Evolutionary conservation across 352 stramenopile species (phyloP).

Genomic region (Pythium rhizo-oryzae): DNA sequence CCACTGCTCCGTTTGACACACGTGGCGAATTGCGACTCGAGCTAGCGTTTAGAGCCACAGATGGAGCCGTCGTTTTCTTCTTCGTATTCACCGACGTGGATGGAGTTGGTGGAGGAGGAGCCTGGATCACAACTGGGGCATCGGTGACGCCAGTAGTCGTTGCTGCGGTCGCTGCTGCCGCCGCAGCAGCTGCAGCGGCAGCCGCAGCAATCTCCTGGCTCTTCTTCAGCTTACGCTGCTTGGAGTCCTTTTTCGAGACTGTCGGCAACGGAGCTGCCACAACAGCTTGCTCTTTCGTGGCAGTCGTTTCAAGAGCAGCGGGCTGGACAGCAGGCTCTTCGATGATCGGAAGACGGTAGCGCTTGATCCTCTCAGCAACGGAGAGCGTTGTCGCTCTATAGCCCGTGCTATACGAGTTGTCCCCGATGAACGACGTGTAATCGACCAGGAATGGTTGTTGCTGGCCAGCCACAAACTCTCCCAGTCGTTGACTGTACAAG

Average conservation of each 20-base stretch:
- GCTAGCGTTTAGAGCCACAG: constrained; percentile 9
- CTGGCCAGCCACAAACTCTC: constrained; percentile 62
- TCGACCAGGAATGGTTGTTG: constrained; percentile 84
- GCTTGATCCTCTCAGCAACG: constrained; percentile 63
- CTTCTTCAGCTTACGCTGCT: constrained; percentile 77
- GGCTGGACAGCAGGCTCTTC: constrained; percentile 7
- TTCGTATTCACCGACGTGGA: constrained; percentile 21
- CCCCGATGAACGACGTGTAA: constrained; percentile 64
- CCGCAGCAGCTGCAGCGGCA: not conserved
- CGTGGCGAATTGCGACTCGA: constrained; percentile 28
- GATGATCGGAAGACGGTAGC: constrained; percentile 39
- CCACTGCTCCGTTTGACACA: constrained; percentile 1
- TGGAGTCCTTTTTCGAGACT: constrained; percentile 70
- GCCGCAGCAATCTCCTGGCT: constrained; percentile 42
- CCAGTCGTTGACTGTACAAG: constrained; percentile 64
- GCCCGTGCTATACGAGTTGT: constrained; percentile 83
- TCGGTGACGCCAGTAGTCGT: constrained; percentile 10
- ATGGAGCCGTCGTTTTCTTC: constrained; percentile 27
- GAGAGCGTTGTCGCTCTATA: constrained; percentile 73
- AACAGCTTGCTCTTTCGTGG: constrained; percentile 1
- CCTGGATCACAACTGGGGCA: constrained; percentile 15
- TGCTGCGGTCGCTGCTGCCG: constrained; percentile 13
- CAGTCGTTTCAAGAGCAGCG: not conserved
- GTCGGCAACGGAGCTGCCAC: not conserved
- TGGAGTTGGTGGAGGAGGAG: constrained; percentile 9